phyloP scores from a whole-genome alignment of 768 basidiomycete species.

The Xerocomellus intermedius region DNA sequence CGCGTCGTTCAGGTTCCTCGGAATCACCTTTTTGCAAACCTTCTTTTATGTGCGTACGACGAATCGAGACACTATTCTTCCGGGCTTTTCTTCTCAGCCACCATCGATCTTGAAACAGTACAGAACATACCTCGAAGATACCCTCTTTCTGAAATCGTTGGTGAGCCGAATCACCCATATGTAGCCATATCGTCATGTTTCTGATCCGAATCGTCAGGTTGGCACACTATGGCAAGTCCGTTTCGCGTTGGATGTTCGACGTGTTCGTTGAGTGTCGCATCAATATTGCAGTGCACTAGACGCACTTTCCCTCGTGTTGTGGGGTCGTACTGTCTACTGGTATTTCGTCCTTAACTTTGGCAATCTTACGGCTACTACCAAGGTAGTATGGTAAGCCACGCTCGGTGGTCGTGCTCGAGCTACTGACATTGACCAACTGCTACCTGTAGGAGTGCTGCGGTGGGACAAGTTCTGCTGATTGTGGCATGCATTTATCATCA shows the following conservation, averaged over 20 bases:
- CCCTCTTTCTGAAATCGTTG: too few relatives aligned
- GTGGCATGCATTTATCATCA: neutral
- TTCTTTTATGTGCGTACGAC: neutral
- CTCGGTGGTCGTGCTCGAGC: neutral
- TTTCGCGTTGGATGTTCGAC: neutral
- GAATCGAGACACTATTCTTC: too few relatives aligned
- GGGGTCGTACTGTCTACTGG: neutral
- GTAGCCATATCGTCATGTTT: too few relatives aligned
- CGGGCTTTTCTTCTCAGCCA: too few relatives aligned
- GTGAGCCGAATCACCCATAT: too few relatives aligned
- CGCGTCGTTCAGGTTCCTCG: neutral
- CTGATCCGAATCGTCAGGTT: too few relatives aligned
- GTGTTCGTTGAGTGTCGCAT: neutral
- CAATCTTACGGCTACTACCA: neutral
- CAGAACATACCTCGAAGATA: too few relatives aligned
- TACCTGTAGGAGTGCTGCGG: neutral
- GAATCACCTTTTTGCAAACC: constrained; percentile 2
- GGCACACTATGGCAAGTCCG: neutral
- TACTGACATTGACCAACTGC: neutral
- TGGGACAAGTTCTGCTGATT: neutral
- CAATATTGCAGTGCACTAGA: neutral
- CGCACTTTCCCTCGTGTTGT: neutral
- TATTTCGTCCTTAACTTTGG: neutral
- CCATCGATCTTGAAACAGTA: too few relatives aligned
- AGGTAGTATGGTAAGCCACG: neutral